phyloP scores from a whole-genome alignment of 441 rosid species.

The Jatropha multifida region DNA sequence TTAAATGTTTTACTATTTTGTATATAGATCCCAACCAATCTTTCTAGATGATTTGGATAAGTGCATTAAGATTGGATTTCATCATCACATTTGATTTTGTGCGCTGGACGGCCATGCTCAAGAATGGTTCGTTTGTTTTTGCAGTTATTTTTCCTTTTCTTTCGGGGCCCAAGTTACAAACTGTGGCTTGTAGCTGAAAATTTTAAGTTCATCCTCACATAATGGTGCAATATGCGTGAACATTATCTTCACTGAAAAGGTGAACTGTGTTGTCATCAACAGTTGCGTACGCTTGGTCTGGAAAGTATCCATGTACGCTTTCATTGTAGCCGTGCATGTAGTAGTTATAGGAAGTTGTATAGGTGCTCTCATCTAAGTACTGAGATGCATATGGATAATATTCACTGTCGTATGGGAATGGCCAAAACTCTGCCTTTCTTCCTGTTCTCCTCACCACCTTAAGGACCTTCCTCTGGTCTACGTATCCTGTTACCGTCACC shows the following conservation, averaged over 20 bases:
- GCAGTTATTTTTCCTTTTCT: not conserved
- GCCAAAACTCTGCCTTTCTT: slow-evolving; percentile 75
- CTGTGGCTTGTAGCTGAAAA: too few relatives aligned
- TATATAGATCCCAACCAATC: not conserved
- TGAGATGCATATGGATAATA: slow-evolving; percentile 56
- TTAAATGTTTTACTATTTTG: not conserved
- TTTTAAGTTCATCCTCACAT: slow-evolving; percentile 36
- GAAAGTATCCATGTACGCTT: slow-evolving; percentile 53
- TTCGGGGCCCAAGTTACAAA: too few relatives aligned
- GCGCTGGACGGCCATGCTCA: not conserved
- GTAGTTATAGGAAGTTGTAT: slow-evolving; percentile 49
- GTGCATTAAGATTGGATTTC: not conserved
- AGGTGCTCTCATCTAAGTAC: slow-evolving; percentile 49
- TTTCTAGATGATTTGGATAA: not conserved
- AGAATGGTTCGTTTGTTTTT: not conserved
- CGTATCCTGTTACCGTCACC: slow-evolving; percentile 73
- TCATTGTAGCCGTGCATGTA: slow-evolving; percentile 61
- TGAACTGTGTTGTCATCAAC: slow-evolving; percentile 58
- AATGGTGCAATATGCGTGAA: slow-evolving; percentile 53
- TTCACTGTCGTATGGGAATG: slow-evolving; percentile 68
- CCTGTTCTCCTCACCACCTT: slow-evolving; percentile 75
- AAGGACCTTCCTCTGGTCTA: slow-evolving; percentile 63
- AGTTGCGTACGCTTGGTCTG: slow-evolving; percentile 49
- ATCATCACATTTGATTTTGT: too few relatives aligned
- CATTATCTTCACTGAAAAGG: slow-evolving; percentile 90